Base-by-base conservation (phyloP, 1,284 basidiomycete genomes). In the Boletellus dicymbophilus region DNA sequence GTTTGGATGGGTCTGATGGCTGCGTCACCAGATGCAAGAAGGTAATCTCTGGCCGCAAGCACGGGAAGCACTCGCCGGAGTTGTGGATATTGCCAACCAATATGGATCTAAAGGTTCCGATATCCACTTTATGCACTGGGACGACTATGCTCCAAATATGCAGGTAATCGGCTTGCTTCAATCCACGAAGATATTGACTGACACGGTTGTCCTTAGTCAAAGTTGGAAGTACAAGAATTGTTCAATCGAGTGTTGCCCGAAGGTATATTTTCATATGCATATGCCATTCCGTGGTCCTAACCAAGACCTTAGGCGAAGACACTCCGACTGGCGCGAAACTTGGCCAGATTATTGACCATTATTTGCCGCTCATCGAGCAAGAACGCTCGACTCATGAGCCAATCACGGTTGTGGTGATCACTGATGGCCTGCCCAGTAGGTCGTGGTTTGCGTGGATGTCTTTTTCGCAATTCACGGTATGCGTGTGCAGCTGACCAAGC, bases 371-470 rank as follows among this genome's bases (percentile, higher is more conserved):
- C 16, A 48, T 79, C 11, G 75, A 79, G 52, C 45, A 57, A 6
- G 60, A 62, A 23, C 57, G 58, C 6, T 56, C 54, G 21, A 50
- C 46, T 20, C 60, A 70, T 30, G 77, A 75, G 46, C 79, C 78
- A 0, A 68, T 79, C 34, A 72, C 67, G 27, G 52, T 77, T 37
- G 52, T 80, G 33, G 64, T 79, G 21, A 69, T 80, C 49, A 80
- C 77, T 1, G 80, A 81, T 50, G 79, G 80, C 28, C 74, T 70
- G 25, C 74, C 78, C 3, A 75, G 77, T 77, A 52, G 53, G 73
- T 58, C 15, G 28, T 18, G 13, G 16, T 36, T 37, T 34, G n/a
- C n/a, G n/a, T 18, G 10, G 4, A n/a, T 20, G 34, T 13, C 25
- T 16, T 6, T 18, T n/a, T 38, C 39, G 20, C 33, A 9, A 52